Conservation (phyloP, 768 basidiomycete species). For the Auriscalpium microsporum region DNA sequence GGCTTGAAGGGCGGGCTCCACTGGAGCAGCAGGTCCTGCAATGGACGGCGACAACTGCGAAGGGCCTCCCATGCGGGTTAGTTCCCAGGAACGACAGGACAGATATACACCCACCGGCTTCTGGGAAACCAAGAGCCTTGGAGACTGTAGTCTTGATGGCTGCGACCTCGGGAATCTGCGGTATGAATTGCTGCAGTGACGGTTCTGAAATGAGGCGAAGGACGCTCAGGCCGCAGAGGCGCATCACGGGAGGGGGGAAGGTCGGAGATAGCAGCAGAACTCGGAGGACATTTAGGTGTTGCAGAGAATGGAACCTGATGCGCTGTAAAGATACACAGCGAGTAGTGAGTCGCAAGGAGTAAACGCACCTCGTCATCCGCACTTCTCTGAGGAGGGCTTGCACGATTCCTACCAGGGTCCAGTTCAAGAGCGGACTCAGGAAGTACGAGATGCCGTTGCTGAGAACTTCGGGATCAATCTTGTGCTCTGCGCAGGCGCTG, state of each 20-base stretch:
- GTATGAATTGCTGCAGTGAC: constrained; percentile 27
- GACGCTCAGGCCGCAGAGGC: constrained; percentile 51
- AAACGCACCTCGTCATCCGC: constrained; percentile 18
- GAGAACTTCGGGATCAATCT: constrained; percentile 60
- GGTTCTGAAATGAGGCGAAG: constrained; percentile 36
- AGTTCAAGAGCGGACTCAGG: constrained; percentile 60
- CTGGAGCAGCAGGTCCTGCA: background rate
- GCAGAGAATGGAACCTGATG: constrained; percentile 37
- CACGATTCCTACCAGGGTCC: constrained; percentile 73
- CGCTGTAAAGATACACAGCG: background rate
- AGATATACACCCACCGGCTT: constrained; percentile 26
- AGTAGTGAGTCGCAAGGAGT: background rate
- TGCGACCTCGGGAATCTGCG: constrained; percentile 26
- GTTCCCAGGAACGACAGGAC: background rate
- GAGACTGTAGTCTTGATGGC: constrained; percentile 32
- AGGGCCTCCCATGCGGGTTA: background rate
- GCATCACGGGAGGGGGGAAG: constrained; percentile 59
- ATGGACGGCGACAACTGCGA: background rate
- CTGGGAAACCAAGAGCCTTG: constrained; percentile 29
- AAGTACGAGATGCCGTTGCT: constrained; percentile 76
- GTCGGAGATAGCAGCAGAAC: constrained; percentile 53
- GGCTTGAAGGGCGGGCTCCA: constrained; percentile 34
- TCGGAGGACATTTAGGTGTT: constrained; percentile 59
- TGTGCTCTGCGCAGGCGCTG: constrained; percentile 33
- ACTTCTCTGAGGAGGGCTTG: constrained; percentile 56